These are phyloP conservation scores for Salix koriyanagi DNA, from an alignment of 345 rosid species.

Conservation along the genomic window DNA sequence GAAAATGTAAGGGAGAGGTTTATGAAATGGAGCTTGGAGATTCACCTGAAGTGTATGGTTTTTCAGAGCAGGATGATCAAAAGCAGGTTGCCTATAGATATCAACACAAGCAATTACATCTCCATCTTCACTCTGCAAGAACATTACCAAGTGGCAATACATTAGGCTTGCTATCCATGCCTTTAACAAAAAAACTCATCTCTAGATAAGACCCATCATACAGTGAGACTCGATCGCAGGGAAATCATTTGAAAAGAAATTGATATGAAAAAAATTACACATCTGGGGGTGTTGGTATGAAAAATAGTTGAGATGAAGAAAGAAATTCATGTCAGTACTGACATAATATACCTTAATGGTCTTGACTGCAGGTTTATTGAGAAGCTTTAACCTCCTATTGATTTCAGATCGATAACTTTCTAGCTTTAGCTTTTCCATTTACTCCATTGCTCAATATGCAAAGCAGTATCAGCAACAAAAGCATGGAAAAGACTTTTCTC, in stretches of 20 bases:
- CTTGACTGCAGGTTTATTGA: conserved; percentile 49
- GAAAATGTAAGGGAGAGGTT: no score
- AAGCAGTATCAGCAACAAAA: background rate
- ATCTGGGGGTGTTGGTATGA: no score
- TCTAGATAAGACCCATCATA: no score
- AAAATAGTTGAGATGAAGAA: no score
- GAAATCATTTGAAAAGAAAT: no score
- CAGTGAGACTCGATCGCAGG: no score
- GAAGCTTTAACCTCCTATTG: conserved; percentile 31
- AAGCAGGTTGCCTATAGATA: conserved; percentile 48
- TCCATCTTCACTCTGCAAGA: conserved; percentile 47
- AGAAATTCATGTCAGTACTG: no score
- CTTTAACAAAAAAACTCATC: no score
- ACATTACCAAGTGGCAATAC: background rate
- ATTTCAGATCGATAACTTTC: conserved; percentile 9
- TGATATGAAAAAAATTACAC: no score
- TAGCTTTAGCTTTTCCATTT: background rate
- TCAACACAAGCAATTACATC: conserved; percentile 50
- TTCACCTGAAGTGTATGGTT: conserved; percentile 42
- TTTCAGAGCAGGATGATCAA: conserved; percentile 44
- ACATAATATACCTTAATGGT: conserved; percentile 25
- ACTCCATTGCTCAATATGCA: background rate
- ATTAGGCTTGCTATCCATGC: background rate
- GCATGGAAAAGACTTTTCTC: background rate
- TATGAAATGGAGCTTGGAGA: no score